phyloP scores from a whole-genome alignment of 108 stramenopile genomes.

The Fistulifera solaris region DNA sequence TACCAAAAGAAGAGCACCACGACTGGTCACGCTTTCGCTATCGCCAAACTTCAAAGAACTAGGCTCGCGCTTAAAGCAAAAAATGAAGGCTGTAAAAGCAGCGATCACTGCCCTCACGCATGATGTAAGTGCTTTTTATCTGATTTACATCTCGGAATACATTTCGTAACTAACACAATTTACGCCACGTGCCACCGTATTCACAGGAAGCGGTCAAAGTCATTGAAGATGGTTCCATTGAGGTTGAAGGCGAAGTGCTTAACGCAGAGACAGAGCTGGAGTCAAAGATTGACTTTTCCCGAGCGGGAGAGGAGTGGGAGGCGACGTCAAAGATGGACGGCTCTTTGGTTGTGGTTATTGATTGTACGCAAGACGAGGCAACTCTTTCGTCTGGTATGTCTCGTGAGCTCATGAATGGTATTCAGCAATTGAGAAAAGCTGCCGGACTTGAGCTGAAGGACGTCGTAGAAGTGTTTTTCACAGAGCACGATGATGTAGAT shows the following conservation, averaged over 20 bases:
- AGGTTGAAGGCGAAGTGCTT: conserved; percentile 64
- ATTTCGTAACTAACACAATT: conserved; percentile 1
- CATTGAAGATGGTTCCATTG: conserved; percentile 69
- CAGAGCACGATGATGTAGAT: conserved; percentile 58
- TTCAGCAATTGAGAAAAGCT: conserved; percentile 95
- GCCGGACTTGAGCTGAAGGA: conserved; percentile 83
- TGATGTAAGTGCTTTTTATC: conserved; percentile 20
- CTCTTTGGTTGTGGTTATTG: conserved; percentile 87
- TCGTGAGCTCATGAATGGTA: conserved; percentile 91
- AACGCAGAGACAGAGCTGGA: conserved; percentile 75
- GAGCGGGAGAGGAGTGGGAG: conserved; percentile 88
- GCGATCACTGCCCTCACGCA: conserved; percentile 52
- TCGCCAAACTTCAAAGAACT: conserved; percentile 84
- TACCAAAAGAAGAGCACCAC: conserved; percentile 78
- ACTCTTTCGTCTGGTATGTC: conserved; percentile 84
- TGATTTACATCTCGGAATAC: not conserved
- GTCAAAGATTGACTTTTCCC: conserved; percentile 85
- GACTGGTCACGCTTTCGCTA: conserved; percentile 86
- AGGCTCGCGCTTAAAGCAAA: conserved; percentile 93
- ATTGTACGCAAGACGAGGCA: conserved; percentile 92
- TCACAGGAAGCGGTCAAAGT: conserved; percentile 61
- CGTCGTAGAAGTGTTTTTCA: conserved; percentile 84
- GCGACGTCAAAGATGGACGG: conserved; percentile 77
- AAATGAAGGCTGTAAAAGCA: conserved; percentile 66
- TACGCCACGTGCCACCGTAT: not conserved